Evolutionary conservation across 305 asterid genomes (phyloP), one percentile per base, ranked within the genome.

Genomic region (Fraxinus angustifolia): DNA sequence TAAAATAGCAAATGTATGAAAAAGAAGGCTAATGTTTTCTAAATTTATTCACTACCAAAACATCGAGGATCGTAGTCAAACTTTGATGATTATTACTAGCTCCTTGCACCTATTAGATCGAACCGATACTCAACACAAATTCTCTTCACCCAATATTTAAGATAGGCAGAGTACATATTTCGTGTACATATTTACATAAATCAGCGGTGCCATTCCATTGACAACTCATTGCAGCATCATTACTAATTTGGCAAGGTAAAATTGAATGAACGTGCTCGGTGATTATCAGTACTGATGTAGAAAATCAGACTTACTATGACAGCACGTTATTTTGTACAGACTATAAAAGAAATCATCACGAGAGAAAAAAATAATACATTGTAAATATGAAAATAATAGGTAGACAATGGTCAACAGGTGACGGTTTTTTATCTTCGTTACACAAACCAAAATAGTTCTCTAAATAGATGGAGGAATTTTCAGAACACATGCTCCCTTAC

Each of bases 31-130:
- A 31, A 45, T 19, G 19, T 17, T 65, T 50, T 85, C 68, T 17
- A 38, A 21, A 56, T 72, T 68, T 50, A 53, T 48, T 75, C 81
- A 73, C 23, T 8, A 78, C 8, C 78, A 53, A 84, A 73, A 35
- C 60, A 68, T 35, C 78, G 73, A 58, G 53, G 77, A 36, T 40
- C 28, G 6, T 28, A 53, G 75, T 35, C 74, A 68, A 68, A 33
- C 48, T 73, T 73, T 33, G 73, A 73, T 36, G 30, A 16, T 34
- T 33, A 58, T 34, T 30, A 45, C 58, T 34, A 76, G 33, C 58
- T 53, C 48, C 71, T 53, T 28, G 72, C 21, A 68, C 53, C 71
- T 17, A 53, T 34, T 35, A 40, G 53, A 40, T 58, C 11, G 21
- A 50, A 72, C 48, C 36, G 17, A 56, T 71, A 50, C 65, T 34